A percentile compares a stretch with the other conserved stretches of the same genome.
phyloP scores from a whole-genome alignment of 352 stramenopile species.

The Aphanomyces euteiches region DNA sequence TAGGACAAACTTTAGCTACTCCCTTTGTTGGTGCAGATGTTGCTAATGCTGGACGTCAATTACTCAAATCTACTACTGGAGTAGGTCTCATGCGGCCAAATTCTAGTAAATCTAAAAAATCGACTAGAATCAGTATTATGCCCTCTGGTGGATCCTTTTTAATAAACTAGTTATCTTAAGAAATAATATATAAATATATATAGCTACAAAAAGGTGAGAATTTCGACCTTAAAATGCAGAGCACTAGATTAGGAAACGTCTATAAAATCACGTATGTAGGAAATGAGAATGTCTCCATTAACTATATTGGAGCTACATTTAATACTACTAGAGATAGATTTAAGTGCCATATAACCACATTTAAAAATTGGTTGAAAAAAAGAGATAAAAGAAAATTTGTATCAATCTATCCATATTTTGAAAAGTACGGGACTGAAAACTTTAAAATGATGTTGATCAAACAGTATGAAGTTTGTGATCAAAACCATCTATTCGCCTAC shows the following conservation, averaged over 20 bases:
- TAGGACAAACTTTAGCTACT: conserved; percentile 3
- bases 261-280: conserved; percentile 32
- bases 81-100: conserved; percentile 29
- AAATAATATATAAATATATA: conserved; percentile 33
- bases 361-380: conserved; percentile 31
- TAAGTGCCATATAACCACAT: conserved; percentile 28
- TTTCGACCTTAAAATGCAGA: not conserved
- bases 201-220: conserved; percentile 31
- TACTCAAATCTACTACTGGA: conserved; percentile 26
- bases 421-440: conserved; percentile 30
- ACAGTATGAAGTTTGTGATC: conserved; percentile 32
- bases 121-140: conserved; percentile 6
- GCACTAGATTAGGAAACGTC: conserved; percentile 21
- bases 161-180: conserved; percentile 27
- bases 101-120: conserved; percentile 16
- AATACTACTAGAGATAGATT: conserved; percentile 32
- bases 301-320: conserved; percentile 32
- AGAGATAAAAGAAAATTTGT: conserved; percentile 30
- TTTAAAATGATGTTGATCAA: conserved; percentile 35
- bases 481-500: conserved; percentile 26
- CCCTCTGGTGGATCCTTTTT: not conserved
- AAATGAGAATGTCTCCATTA: conserved; percentile 29
- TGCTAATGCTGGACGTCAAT: conserved; percentile 29
- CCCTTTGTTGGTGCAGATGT: not conserved
- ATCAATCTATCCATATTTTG: conserved; percentile 33